Evolutionary conservation across 2,329 filamentous ascomycete genomes (phyloP), one percentile per base, ranked within the genome.

Genomic region (Pseudocercospora crystallina): DNA sequence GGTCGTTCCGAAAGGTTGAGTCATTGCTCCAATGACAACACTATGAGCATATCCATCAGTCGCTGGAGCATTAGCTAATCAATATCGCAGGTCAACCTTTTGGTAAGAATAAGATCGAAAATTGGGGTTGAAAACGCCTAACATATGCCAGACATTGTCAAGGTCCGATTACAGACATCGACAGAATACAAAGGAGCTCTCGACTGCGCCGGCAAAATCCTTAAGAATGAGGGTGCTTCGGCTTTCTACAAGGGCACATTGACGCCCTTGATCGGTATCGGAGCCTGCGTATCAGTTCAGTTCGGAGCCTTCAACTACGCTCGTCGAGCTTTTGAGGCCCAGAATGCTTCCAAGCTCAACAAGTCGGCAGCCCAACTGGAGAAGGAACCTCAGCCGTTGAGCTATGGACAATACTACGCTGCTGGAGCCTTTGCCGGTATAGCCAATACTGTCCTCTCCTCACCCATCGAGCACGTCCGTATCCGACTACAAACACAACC

Each of bases 191-290:
- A 82, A 46, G 86, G 83, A 59, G 94, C 94, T 46, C 73, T 95
- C 40, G 80, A 89, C 64, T 89, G 89, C 60, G 94, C 91, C 7
- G 80, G 80, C 44, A 83, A 86, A 57, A 97, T 99, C 75, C 89
- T 89, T 73, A 84, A 83, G 65, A 86, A 89, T 65, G 94, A 99
- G 72, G 94, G 94, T 1, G 80, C 90, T 2, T 75, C 88, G 10
- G 94, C 94, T 50, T 99, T 99, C 78, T 99, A 99, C 83, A 99
- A 99, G 61, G 94, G 94, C 65, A 97, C 94, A 0, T 79, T 99
- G 49, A 97, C 94, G 5, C 94, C 94, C 0, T 80, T 99, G 49
- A 82, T 99, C 50, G 94, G 94, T 61, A 97, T 99, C 67, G 94
- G 94, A 62, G 94, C 94, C 61, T 99, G 94, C 71, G 78, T 84